phyloP scores from a whole-genome alignment of 345 rosid species.

The Rhizophora mangle region DNA sequence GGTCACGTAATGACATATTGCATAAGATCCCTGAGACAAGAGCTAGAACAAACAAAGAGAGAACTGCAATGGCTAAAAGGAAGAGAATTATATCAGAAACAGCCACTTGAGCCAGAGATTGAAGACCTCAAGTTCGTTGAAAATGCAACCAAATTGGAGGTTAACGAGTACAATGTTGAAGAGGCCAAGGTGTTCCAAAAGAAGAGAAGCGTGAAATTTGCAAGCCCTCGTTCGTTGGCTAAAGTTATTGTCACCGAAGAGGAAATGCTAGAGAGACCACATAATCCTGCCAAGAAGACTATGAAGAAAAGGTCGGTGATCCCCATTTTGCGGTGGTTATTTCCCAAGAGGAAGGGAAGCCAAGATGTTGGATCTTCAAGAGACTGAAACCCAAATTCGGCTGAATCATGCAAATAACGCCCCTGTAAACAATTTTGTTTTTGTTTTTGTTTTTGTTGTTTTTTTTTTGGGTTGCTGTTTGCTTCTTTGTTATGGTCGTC shows the following conservation, averaged over 20 bases:
- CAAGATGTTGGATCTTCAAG: constrained; percentile 3
- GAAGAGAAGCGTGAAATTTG: constrained; percentile 28
- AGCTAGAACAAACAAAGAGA: constrained; percentile 42
- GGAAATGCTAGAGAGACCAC: constrained; percentile 13
- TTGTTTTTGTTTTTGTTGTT: not conserved
- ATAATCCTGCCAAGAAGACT: not conserved
- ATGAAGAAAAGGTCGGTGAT: constrained; percentile 9
- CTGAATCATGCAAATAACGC: not conserved
- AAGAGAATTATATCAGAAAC: constrained; percentile 22
- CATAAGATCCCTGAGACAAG: constrained; percentile 41
- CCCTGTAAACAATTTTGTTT: not conserved
- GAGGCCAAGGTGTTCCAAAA: not conserved
- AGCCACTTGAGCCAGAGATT: constrained; percentile 27
- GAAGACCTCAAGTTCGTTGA: constrained; percentile 49
- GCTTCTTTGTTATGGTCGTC: no score
- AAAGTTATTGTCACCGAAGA: constrained; percentile 19
- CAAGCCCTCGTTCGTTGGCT: constrained; percentile 27
- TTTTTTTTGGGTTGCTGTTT: not conserved
- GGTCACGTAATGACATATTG: constrained; percentile 29
- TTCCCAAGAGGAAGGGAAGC: constrained; percentile 27
- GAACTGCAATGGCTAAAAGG: constrained; percentile 41
- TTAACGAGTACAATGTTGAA: not conserved
- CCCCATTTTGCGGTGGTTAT: constrained; percentile 25
- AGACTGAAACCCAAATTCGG: not conserved
- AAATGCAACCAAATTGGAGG: constrained; percentile 22